Conservation (phyloP, 2,329 filamentous ascomycete genomes). For the Seiridium unicorne region DNA sequence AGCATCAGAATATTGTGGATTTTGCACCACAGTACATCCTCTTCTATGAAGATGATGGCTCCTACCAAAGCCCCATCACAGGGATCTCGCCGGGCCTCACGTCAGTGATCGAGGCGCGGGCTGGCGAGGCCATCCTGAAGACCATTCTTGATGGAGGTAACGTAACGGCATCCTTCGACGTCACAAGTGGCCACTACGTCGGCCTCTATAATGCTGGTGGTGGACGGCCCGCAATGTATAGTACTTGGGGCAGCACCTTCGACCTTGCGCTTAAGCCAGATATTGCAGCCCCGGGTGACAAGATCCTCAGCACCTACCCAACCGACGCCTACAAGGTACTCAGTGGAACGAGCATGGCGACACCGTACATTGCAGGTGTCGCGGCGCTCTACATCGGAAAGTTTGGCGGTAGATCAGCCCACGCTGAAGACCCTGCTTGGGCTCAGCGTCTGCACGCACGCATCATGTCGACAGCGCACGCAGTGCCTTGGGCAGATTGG, state of each 20-base stretch:
- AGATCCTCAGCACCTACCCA: slow-evolving; percentile 42
- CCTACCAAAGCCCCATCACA: slow-evolving; percentile 14
- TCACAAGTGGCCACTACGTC: slow-evolving; percentile 17
- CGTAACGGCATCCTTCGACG: slow-evolving; percentile 25
- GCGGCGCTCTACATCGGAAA: slow-evolving; percentile 30
- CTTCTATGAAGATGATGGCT: slow-evolving; percentile 29
- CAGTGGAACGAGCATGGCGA: slow-evolving; percentile 46
- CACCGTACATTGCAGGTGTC: slow-evolving; percentile 40
- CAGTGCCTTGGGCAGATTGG: slow-evolving; percentile 25
- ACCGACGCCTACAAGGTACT: slow-evolving; percentile 35
- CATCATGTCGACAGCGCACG: slow-evolving; percentile 27
- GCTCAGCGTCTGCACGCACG: slow-evolving; percentile 19
- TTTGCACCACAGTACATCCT: slow-evolving; percentile 28
- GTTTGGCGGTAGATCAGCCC: slow-evolving; percentile 20
- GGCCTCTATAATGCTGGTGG: slow-evolving; percentile 17
- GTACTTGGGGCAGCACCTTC: slow-evolving; percentile 39
- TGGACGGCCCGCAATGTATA: slow-evolving; percentile 24
- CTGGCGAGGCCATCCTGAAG: slow-evolving; percentile 29
- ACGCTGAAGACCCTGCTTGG: slow-evolving; percentile 20
- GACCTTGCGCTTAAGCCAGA: slow-evolving; percentile 39
- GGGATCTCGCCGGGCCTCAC: slow-evolving; percentile 12
- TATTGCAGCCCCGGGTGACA: slow-evolving; percentile 35
- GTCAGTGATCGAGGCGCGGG: slow-evolving; percentile 21
- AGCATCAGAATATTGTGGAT: slow-evolving; percentile 28
- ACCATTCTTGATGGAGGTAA: slow-evolving; percentile 25